Base-by-base conservation (phyloP, 306 rosid species). In the Inga laurina region DNA sequence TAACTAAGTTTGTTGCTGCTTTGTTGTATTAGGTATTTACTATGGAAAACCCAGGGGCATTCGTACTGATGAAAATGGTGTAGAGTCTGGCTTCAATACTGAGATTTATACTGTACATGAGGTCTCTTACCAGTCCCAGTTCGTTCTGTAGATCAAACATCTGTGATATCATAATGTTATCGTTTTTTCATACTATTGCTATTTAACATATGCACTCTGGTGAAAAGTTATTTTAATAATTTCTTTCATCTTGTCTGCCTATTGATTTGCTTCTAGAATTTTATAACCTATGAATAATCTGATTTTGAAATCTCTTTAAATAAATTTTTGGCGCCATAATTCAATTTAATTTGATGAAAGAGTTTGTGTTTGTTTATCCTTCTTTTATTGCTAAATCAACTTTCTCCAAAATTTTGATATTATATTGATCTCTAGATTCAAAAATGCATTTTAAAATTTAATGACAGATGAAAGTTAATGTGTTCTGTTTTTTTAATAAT, bases 41-140 rank as follows among this genome's bases (percentile, higher is more conserved):
- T 96, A 91, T 78, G 99, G 99, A 82, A 87, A 89, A 82, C 99
- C 99, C 16, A 88, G 97, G 89, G 99, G 99, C 62, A 88, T 90
- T 72, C 81, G 91, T 66, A 85, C 88, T 82, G 82, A 86, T 83
- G 94, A 91, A 86, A 72, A 89, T 39, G 98, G 98, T 43, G 96
- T 88, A 69, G 98, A 93, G 88, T 81, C 77, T 86, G 99, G 97
- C 82, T 96, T 86, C 87, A 96, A 93, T 77, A 96, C 98, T 2
- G 98, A 93, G 88, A 82, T 95, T 84, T 93, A 95, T 85, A 84
- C 97, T 41, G 78, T 86, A 52, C 85, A 84, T 45, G 97, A 93
- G 97, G 97, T 95, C 86, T 71, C 74, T 82, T 66, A 69, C 76
- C 59, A n/a, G 56, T 74, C 44, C 72, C 67, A 34, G 7, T 70